Conservation (phyloP, 768 basidiomycete genomes). For the Termitomyces sp. region DNA sequence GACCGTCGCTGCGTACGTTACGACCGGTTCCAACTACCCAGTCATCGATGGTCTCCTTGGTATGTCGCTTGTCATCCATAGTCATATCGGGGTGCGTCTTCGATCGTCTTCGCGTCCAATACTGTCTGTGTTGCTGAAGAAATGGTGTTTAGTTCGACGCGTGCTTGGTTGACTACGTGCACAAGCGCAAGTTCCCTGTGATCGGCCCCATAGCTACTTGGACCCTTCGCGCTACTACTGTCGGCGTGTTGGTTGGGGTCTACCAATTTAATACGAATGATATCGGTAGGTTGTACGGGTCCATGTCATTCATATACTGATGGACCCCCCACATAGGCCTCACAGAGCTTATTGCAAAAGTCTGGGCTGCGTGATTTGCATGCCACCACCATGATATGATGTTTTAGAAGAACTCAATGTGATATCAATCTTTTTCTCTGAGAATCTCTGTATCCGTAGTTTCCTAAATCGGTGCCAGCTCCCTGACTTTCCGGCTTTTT, state of each 20-base stretch:
- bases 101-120: background rate
- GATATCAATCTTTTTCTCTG: background rate
- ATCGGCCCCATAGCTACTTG: constrained; percentile 71
- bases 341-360: constrained; percentile 79
- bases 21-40: constrained; percentile 73
- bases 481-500: background rate
- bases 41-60: constrained; percentile 89
- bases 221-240: constrained; percentile 74
- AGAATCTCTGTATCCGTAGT: background rate
- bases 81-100: constrained; percentile 84
- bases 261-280: constrained; percentile 99
- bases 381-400: background rate
- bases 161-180: constrained; percentile 84
- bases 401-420: constrained; percentile 12
- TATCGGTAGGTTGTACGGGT: constrained; percentile 63
- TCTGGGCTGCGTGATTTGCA: constrained; percentile 70
- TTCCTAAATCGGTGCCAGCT: background rate
- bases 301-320: background rate
- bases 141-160: constrained; percentile 71
- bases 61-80: constrained; percentile 87
- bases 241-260: constrained; percentile 81
- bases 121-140: background rate
- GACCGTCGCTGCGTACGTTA: constrained; percentile 83
- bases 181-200: constrained; percentile 90
- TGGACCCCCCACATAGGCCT: constrained; percentile 49